phyloP scores from a whole-genome alignment of 1,139 yeast species.

The Sugiyamaella castrensis region DNA sequence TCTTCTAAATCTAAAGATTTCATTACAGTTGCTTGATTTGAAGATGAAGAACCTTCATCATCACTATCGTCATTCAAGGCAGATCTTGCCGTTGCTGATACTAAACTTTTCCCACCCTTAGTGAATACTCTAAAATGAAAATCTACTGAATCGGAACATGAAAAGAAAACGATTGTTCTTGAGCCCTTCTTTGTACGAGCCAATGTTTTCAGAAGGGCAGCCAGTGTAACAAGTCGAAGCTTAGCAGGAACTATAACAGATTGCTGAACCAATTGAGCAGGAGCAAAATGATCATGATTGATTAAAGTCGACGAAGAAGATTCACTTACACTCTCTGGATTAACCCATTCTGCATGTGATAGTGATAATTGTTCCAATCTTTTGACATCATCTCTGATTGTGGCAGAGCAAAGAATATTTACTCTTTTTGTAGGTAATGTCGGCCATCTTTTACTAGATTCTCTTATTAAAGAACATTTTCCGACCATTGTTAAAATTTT shows the following conservation, averaged over 20 bases:
- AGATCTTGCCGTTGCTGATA: not conserved
- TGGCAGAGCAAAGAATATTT: slow-evolving; percentile 89
- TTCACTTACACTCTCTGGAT: slow-evolving; percentile 32
- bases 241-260: slow-evolving; percentile 87
- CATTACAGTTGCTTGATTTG: slow-evolving; percentile 41
- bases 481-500: slow-evolving; percentile 62
- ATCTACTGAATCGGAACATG: slow-evolving; percentile 94
- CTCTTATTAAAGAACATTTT: slow-evolving; percentile 33
- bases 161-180: slow-evolving; percentile 79
- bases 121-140: slow-evolving; percentile 80
- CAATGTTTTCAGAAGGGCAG: slow-evolving; percentile 57
- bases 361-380: slow-evolving; percentile 76
- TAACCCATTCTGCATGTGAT: slow-evolving; percentile 63
- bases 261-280: slow-evolving; percentile 84
- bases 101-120: slow-evolving; percentile 29
- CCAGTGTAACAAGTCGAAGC: slow-evolving; percentile 75
- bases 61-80: slow-evolving; percentile 28
- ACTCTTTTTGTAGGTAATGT: slow-evolving; percentile 67
- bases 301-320: slow-evolving; percentile 7
- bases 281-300: slow-evolving; percentile 51
- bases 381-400: slow-evolving; percentile 76
- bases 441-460: slow-evolving; percentile 39
- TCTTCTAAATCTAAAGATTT: slow-evolving; percentile 55
- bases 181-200: slow-evolving; percentile 38
- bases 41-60: slow-evolving; percentile 23